Percentiles rank a stretch among this genome's conserved stretches.
Conservation (phyloP, 805 yeast genomes). For the Saturnispora zaruensis region DNA sequence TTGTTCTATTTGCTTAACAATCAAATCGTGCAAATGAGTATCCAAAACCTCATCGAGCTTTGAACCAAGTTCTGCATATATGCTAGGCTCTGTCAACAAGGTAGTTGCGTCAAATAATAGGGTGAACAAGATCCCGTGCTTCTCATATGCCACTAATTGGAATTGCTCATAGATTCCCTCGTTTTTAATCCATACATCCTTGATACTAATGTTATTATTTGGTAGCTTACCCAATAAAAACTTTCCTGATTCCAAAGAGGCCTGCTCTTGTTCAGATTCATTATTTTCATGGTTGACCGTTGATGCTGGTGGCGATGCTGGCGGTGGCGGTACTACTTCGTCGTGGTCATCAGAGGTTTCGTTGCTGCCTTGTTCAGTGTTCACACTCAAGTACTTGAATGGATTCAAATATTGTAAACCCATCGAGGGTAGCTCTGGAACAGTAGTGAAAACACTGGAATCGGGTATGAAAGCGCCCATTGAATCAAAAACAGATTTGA, state of each 20-base stretch:
- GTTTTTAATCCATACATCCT: background rate
- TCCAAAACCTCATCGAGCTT: slow-evolving; percentile 19
- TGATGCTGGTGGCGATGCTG: background rate
- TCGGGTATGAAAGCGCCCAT: slow-evolving; percentile 19
- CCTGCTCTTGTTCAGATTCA: slow-evolving; percentile 7
- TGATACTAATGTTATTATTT: background rate
- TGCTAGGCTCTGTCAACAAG: background rate
- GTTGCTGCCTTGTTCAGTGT: background rate
- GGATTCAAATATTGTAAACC: background rate
- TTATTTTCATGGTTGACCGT: background rate
- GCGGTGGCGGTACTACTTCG: background rate
- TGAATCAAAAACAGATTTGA: slow-evolving; percentile 11
- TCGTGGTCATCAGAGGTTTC: background rate
- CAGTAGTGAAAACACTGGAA: background rate
- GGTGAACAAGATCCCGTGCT: slow-evolving; percentile 24
- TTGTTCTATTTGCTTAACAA: slow-evolving; percentile 18
- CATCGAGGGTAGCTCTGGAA: background rate
- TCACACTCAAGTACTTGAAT: slow-evolving; percentile 4
- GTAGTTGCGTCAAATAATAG: slow-evolving; percentile 15
- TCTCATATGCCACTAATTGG: slow-evolving; percentile 24
- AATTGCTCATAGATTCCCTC: slow-evolving; percentile 5
- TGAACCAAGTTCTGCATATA: slow-evolving; percentile 13
- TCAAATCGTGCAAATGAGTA: slow-evolving; percentile 21
- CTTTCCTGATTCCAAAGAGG: background rate
- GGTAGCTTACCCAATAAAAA: background rate